Evolutionary conservation across 768 basidiomycete species (phyloP).

Genomic region (Paxillus involutus): DNA sequence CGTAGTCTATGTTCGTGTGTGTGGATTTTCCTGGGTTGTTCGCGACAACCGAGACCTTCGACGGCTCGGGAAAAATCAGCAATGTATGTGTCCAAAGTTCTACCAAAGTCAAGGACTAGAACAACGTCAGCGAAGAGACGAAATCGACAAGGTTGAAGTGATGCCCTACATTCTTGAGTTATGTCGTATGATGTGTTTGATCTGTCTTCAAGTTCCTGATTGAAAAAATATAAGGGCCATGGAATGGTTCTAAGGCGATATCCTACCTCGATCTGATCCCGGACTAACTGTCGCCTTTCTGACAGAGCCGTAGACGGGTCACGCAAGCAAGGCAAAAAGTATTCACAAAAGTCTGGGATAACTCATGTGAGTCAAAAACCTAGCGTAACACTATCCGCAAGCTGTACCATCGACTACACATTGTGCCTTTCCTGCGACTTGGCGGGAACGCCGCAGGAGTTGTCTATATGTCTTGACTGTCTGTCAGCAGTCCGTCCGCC

Average conservation of each 20-base stretch:
- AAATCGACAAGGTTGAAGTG: neutral
- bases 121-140: no score
- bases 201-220: constrained; percentile 9
- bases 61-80: constrained; percentile 10
- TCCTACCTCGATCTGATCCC: constrained; percentile 14
- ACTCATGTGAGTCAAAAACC: neutral
- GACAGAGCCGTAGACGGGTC: neutral
- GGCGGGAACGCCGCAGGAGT: constrained; percentile 21
- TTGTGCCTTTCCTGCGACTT: constrained; percentile 19
- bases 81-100: constrained; percentile 13
- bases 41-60: constrained; percentile 3
- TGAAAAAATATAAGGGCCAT: neutral
- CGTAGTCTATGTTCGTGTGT: neutral
- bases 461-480: constrained; percentile 9
- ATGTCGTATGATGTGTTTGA: constrained; percentile 16
- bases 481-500: neutral
- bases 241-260: neutral
- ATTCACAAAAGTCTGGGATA: constrained; percentile 14
- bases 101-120: constrained; percentile 6
- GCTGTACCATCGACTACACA: constrained; percentile 13
- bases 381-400: neutral
- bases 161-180: constrained; percentile 16
- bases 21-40: constrained; percentile 5
- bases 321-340: constrained; percentile 14
- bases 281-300: constrained; percentile 15